Evolutionary conservation across 2,329 filamentous ascomycete species (phyloP), one percentile per base, ranked within the genome.

Genomic region (Trichoderma koningii): DNA sequence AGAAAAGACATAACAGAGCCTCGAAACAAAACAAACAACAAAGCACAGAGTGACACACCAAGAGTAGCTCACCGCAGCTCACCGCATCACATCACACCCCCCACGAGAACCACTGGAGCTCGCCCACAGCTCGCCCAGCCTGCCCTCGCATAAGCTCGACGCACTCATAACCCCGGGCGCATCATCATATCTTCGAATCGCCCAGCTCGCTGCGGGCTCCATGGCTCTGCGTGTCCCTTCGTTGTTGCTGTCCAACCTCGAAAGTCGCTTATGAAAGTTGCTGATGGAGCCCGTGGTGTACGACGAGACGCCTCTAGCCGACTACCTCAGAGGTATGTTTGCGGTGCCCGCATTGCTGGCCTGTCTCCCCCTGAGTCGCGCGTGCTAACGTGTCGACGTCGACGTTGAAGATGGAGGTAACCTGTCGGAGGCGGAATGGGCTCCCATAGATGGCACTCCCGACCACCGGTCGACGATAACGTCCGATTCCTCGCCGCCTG

Each of bases 281-380:
- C 51, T 71, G 69, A 77, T 97, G 93, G 93, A 97, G 85, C 87
- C 90, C 73, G 84, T 97, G 72, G 87, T 97, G 71, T 91, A 90
- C 79, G 87, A 95, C 80, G 88, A 93, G 80, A 91, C 91, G 76
- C 93, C 93, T 72, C 84, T 97, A 79, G 93, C 92, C 75, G 88
- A 91, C 73, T 95, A 95, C 80, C 87, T 97, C 71, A 89, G 93
- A 87, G 93, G 93, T 95, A 78, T 45, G 65, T 61, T 61, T 56
- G 44, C 38, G 26, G 59, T 28, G 26, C 28, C 50, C 48, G 17
- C 15, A 44, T 41, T 51, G 52, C 9, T 30, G 48, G 10, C 28
- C 47, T 30, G 51, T 44, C 48, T 42, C 48, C 48, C 65, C 61
- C 42, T 51, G 51, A 53, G 34, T 47, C 15, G 50, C 23, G 60